Percentiles rank a stretch among this genome's conserved stretches.
These are phyloP conservation scores for Penicillium salamii DNA, from an alignment of 495 filamentous ascomycete species.

Conservation along the genomic window DNA sequence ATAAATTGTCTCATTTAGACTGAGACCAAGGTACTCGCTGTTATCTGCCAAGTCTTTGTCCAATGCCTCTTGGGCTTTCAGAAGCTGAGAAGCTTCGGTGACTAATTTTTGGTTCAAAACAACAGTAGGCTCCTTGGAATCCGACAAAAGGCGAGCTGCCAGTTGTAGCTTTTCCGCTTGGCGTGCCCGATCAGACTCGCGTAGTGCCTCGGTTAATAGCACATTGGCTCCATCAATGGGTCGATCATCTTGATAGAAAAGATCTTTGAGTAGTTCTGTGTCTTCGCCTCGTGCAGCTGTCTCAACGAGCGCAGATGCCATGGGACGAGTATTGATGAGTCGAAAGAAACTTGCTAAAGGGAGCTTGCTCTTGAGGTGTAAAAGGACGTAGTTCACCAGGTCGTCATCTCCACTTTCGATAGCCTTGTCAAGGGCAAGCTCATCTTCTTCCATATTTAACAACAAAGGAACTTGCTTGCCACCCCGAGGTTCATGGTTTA, in stretches of 20 bases:
- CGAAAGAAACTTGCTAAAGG: slow-evolving; percentile 91
- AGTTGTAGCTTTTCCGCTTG: slow-evolving; percentile 81
- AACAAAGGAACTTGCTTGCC: slow-evolving; percentile 95
- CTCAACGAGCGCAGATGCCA: slow-evolving; percentile 87
- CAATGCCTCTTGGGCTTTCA: slow-evolving; percentile 80
- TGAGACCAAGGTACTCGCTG: slow-evolving; percentile 73
- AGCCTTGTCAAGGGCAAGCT: slow-evolving; percentile 93
- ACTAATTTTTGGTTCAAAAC: slow-evolving; percentile 70
- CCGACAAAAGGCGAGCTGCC: slow-evolving; percentile 74
- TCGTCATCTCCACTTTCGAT: slow-evolving; percentile 95
- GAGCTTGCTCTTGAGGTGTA: slow-evolving; percentile 86
- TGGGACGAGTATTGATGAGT: slow-evolving; percentile 80
- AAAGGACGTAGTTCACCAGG: slow-evolving; percentile 82
- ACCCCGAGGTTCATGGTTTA: slow-evolving; percentile 90
- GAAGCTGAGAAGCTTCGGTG: slow-evolving; percentile 70
- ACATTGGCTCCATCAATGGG: slow-evolving; percentile 85
- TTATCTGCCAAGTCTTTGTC: slow-evolving; percentile 71
- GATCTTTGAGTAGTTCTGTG: slow-evolving; percentile 81
- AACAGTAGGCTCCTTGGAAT: slow-evolving; percentile 70
- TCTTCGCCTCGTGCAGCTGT: slow-evolving; percentile 74
- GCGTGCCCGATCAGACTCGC: slow-evolving; percentile 58
- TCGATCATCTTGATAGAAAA: slow-evolving; percentile 97
- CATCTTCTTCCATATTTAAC: slow-evolving; percentile 92
- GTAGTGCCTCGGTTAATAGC: slow-evolving; percentile 76
- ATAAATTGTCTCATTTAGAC: slow-evolving; percentile 87